Evolutionary conservation across 306 rosid species (phyloP), one percentile per base, ranked within the genome.

Genomic region (Vigna angularis): DNA sequence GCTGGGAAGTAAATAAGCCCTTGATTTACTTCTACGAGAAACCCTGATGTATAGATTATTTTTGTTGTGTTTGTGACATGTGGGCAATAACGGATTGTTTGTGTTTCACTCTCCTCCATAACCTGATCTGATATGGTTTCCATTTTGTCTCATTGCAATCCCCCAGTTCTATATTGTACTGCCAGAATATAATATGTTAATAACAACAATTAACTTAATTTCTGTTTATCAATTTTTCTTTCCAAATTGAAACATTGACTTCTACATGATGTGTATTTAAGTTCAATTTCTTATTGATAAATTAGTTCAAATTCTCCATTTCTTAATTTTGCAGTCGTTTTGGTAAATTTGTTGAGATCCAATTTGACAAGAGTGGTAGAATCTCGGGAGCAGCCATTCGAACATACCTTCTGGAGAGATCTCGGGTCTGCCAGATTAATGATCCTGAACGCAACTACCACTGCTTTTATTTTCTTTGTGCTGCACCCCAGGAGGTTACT

Each of bases 371-470:
- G 87, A 91, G 89, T 81, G 97, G 99, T 76, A 93, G 98, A 90
- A 96, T 96, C 86, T 96, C 99, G 28, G 98, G 99, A 84, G 99
- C 99, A 53, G 99, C 98, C 74, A 84, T 96, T 66, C 86, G 99
- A 88, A 96, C 99, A 45, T 96, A 96, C 86, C 99, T 96, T 84
- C 83, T 96, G 30, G 99, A 96, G 87, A 88, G 98, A 74, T 96
- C 99, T 73, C 97, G 99, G 72, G 99, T 96, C 82, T 96, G 99
- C 91, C 99, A 96, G 90, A 52, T 96, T 75, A 91, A 93, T 80
- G 94, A 96, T 86, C 98, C 99, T 34, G 99, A 93, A 81, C 97
- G 97, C 85, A 96, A 96, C 85, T 96, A 96, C 84, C 99, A 96
- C 82, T 96, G 99, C 88, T 96, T 96, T 83, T 96, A 96, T 85